Evolutionary conservation across 345 rosid species (phyloP).

Genomic region (Linum usitatissimum): DNA sequence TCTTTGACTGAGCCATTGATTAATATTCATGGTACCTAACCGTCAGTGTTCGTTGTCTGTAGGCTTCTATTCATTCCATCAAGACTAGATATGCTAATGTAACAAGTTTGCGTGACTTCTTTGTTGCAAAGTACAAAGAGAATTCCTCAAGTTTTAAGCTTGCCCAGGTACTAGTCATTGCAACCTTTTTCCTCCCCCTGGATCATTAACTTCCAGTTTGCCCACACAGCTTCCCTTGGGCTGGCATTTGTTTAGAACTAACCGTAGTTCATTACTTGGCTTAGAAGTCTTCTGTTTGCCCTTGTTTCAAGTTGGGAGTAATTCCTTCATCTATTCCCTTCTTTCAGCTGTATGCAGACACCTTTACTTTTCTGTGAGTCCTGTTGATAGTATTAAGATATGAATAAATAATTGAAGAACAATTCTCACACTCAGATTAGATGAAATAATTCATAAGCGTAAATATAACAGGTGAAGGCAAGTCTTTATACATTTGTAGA

Average conservation of each 20-base stretch:
- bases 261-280: no score
- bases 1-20: slow-evolving; percentile 6
- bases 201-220: neutral
- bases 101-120: slow-evolving; percentile 80
- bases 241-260: neutral
- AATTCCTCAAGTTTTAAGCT: slow-evolving; percentile 84
- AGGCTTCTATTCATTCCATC: slow-evolving; percentile 98
- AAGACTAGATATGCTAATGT: slow-evolving; percentile 89
- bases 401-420: neutral
- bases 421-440: neutral
- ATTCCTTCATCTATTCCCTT: neutral
- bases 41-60: slow-evolving; percentile 18
- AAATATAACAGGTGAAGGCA: neutral
- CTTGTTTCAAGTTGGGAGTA: neutral
- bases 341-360: neutral
- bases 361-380: neutral
- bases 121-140: slow-evolving; percentile 78
- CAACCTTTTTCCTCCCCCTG: neutral
- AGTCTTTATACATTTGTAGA: neutral
- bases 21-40: slow-evolving; percentile 4
- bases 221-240: neutral
- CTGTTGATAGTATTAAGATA: neutral
- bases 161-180: slow-evolving; percentile 62
- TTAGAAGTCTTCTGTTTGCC: neutral
- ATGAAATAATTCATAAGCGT: no score